Conservation (phyloP, 441 rosid species). For the Brassica balearica region DNA sequence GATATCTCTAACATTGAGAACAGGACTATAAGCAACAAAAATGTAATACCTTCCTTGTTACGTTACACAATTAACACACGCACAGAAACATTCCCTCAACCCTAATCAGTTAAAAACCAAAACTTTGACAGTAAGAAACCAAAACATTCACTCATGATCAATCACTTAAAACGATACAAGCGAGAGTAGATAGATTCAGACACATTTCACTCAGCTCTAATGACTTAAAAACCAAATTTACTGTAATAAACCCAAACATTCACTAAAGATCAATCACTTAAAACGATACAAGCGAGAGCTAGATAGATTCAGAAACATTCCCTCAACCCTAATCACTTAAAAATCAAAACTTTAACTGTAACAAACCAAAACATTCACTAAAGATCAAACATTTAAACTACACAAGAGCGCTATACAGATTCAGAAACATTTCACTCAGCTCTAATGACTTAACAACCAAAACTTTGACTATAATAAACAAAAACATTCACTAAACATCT, state of each 20-base stretch:
- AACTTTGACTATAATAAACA: background rate
- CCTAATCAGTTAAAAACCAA: background rate
- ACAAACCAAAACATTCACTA: background rate
- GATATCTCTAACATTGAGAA: background rate
- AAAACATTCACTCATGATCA: background rate
- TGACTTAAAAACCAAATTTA: too few relatives aligned
- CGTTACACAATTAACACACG: background rate
- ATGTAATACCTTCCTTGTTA: background rate
- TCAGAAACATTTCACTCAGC: background rate
- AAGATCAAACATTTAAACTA: background rate
- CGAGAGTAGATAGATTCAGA: too few relatives aligned
- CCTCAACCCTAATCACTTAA: background rate
- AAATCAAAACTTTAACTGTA: background rate
- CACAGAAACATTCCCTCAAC: background rate
- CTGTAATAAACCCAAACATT: too few relatives aligned
- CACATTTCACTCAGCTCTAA: too few relatives aligned
- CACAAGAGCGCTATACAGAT: background rate
- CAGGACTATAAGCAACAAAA: background rate
- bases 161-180: background rate
- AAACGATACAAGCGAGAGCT: background rate
- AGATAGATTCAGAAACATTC: background rate
- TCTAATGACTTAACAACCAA: background rate
- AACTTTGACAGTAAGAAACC: background rate
- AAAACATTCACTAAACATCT: background rate
- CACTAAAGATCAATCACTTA: too few relatives aligned